Base-by-base conservation (phyloP, 495 filamentous ascomycete genomes). In the Halenospora varia region DNA sequence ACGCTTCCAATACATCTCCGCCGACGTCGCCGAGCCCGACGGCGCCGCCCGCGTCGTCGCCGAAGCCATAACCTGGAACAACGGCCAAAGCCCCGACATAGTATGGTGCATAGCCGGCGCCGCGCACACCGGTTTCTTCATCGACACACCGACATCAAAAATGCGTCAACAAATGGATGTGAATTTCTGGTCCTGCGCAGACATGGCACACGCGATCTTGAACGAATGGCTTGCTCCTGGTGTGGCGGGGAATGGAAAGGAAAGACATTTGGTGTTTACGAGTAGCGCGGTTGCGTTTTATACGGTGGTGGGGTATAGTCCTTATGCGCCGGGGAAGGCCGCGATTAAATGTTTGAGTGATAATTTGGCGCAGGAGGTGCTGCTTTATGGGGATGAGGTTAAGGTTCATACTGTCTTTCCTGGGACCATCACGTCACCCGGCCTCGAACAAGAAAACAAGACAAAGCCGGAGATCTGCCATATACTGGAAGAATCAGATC, bases 101-200 rank as follows among this genome's bases (percentile, higher is more conserved):
- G 88, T 97, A 44, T 97, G 94, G 92, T 92, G 89, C 68, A 86
- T 89, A 56, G 95, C 94, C 11, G 92, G 92, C 63, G 78, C 81
- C 59, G 82, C 89, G 8, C 75, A 75, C 40, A 93, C 95, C 0
- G 74, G 83, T 3, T 86, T 93, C 64, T 97, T 95, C 77, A 68
- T 89, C 57, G 89, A 96, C 56, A 81, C 80, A 15, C 72, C 82
- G 20, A 66, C 87, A n/a, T 68, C 82, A 20, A 77, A 76, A 11
- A 72, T 93, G 55, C 80, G 85, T 20, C 72, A 80, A 63, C 91
- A 96, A 72, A 96, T 97, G 84, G 88, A 92, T 68, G 84, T 88
- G 42, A 94, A 97, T 68, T 98, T 91, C 75, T 95, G 88, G 79
- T 87, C 91, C 35, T 82, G 83, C n/a, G 87, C 87, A 42, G 90